Evolutionary conservation across 306 rosid species (phyloP), one percentile per base, ranked within the genome.

Genomic region (Astragalus glycyphyllos): DNA sequence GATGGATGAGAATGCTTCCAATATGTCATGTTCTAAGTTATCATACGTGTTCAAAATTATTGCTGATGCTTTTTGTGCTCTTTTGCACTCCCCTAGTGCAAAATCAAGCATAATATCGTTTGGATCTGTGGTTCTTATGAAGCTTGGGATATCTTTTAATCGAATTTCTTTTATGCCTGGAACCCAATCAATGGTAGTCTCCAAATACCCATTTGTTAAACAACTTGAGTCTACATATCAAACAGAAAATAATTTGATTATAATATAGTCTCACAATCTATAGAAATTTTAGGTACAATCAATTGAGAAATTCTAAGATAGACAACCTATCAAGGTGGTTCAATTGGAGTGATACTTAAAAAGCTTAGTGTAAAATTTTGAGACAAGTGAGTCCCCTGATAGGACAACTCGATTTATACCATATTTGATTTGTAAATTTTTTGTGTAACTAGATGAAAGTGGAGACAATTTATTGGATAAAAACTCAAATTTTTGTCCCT

Each of bases 11-110:
- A 83, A 61, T 31, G 78, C 80, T 4, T 77, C 42, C 5, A 86
- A 9, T 2, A 81, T 84, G 1, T 84, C 80, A 2, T 62, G 80
- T 20, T 89, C 92, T 5, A 89, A 71, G 8, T 80, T 83, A 55
- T 81, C 86, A 17, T 82, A 79, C 0, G 96, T 91, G 80, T 91
- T 85, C 10, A 91, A 38, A 50, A 91, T 51, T 12, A 91, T 55
- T 1, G 96, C 96, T 0, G 84, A 80, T 6, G 87, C 92, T 61
- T 23, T 75, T 2, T 32, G 12, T 8, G 86, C 76, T 77, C 89
- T 71, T 9, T 68, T 32, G 0, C 73, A 26, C 9, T 84, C 87
- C 2, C 3, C 5, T 1, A 11, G 0, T 1, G 45, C 0, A 40
- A 76, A 79, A 9, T 82, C 31, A 2, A 84, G 0, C 92, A 85